Evolutionary conservation across 2,329 filamentous ascomycete genomes (phyloP).

Genomic region (Basipetospora chlamydospora): DNA sequence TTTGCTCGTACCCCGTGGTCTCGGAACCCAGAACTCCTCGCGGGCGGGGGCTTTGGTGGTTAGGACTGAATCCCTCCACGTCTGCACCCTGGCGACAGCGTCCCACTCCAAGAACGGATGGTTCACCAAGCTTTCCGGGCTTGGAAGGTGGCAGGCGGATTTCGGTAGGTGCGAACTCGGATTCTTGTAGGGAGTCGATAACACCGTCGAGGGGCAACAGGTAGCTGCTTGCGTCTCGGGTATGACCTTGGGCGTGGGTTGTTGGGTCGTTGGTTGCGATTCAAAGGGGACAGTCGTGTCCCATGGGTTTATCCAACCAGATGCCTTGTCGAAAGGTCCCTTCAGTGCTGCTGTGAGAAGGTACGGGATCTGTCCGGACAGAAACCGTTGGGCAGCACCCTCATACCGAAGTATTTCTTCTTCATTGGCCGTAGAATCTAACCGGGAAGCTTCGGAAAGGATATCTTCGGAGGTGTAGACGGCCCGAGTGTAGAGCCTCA

Average conservation of each 20-base stretch:
- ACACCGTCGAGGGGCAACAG: not conserved
- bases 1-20: conserved; percentile 11
- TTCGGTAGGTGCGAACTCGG: too few relatives aligned
- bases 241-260: not conserved
- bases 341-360: conserved; percentile 45
- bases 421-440: conserved; percentile 45
- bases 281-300: conserved; percentile 11
- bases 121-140: conserved; percentile 22
- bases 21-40: conserved; percentile 12
- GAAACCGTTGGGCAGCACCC: conserved; percentile 39
- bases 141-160: conserved; percentile 26
- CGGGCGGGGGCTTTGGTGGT: conserved; percentile 5
- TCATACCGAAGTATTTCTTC: conserved; percentile 40
- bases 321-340: conserved; percentile 42
- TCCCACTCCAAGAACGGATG: conserved; percentile 18
- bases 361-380: conserved; percentile 38
- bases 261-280: not conserved
- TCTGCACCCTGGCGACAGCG: conserved; percentile 17
- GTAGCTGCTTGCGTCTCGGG: conserved; percentile 1
- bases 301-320: conserved; percentile 24
- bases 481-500: conserved; percentile 31
- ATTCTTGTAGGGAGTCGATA: too few relatives aligned
- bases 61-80: conserved; percentile 15
- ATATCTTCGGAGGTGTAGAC: conserved; percentile 28
- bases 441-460: conserved; percentile 31